Conservation (phyloP, 1,284 basidiomycete genomes). For the Xanthoconium separans region DNA sequence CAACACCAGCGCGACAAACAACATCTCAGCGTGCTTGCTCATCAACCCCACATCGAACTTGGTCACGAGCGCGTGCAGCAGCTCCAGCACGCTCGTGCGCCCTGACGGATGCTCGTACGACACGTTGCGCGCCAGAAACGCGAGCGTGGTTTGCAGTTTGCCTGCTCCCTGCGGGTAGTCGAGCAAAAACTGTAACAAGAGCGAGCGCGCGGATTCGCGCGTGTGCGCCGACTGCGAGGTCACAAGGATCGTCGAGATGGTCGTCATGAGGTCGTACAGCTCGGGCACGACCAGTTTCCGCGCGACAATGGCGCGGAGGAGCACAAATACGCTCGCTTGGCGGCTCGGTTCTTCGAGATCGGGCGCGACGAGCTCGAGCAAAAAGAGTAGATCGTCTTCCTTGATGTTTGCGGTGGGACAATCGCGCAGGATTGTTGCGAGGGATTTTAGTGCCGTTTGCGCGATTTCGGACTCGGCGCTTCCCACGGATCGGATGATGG, state of each 20-base stretch:
- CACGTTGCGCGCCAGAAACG: slow-evolving; percentile 92
- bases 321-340: slow-evolving; percentile 84
- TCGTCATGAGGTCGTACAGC: slow-evolving; percentile 97
- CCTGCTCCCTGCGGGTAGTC: slow-evolving; percentile 98
- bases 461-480: slow-evolving; percentile 89
- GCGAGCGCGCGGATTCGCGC: slow-evolving; percentile 87
- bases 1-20: slow-evolving; percentile 93
- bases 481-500: slow-evolving; percentile 82
- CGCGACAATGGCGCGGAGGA: slow-evolving; percentile 90
- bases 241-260: slow-evolving; percentile 92
- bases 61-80: slow-evolving; percentile 77
- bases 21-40: slow-evolving; percentile 81
- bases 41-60: slow-evolving; percentile 86
- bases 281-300: slow-evolving; percentile 94
- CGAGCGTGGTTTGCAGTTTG: slow-evolving; percentile 84
- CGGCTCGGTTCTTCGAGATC: slow-evolving; percentile 94
- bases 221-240: slow-evolving; percentile 91
- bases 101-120: slow-evolving; percentile 92
- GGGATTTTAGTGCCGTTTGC: slow-evolving; percentile 86
- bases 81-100: slow-evolving; percentile 88
- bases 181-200: slow-evolving; percentile 92
- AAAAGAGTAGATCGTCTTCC: slow-evolving; percentile 86
- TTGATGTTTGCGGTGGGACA: slow-evolving; percentile 78
- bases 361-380: slow-evolving; percentile 84
- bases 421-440: slow-evolving; percentile 86